Evolutionary conservation across 2,329 filamentous ascomycete species (phyloP).

Genomic region (Aspergillus tanneri): DNA sequence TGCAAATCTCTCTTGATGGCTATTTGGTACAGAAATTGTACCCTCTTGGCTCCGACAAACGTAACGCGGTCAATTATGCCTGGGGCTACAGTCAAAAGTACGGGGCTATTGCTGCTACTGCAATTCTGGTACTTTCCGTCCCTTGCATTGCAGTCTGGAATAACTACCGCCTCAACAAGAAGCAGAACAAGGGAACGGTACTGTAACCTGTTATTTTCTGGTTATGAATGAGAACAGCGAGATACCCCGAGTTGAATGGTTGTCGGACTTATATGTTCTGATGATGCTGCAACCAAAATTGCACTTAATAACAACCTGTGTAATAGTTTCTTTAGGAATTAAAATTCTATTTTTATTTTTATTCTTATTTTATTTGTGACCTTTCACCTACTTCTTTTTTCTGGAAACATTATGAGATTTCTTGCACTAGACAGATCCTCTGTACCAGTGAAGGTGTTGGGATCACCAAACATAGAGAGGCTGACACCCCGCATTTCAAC

Average conservation of each 20-base stretch:
- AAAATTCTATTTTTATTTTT: too few relatives aligned
- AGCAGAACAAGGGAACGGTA: conserved; percentile 39
- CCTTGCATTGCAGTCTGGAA: conserved; percentile 40
- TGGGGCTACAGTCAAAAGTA: conserved; percentile 42
- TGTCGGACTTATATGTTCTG: too few relatives aligned
- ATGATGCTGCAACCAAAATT: too few relatives aligned
- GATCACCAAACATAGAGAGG: too few relatives aligned
- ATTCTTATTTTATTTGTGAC: too few relatives aligned
- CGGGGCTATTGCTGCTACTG: conserved; percentile 36
- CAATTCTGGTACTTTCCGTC: conserved; percentile 33
- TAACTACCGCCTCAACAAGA: conserved; percentile 40
- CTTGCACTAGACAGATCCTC: too few relatives aligned
- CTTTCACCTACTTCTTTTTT: too few relatives aligned
- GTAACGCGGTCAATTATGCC: conserved; percentile 38
- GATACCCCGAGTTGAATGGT: neutral
- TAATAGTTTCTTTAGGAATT: too few relatives aligned
- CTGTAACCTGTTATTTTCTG: conserved; percentile 7
- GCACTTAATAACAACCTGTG: too few relatives aligned
- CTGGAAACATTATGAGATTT: too few relatives aligned
- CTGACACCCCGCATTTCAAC: neutral
- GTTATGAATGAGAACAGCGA: neutral
- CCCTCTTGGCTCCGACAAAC: conserved; percentile 27
- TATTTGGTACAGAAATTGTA: conserved; percentile 29
- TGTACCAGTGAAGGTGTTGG: too few relatives aligned
- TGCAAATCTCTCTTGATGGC: conserved; percentile 28